phyloP scores from a whole-genome alignment of 164 flowering plant species.

The Piper longum region DNA sequence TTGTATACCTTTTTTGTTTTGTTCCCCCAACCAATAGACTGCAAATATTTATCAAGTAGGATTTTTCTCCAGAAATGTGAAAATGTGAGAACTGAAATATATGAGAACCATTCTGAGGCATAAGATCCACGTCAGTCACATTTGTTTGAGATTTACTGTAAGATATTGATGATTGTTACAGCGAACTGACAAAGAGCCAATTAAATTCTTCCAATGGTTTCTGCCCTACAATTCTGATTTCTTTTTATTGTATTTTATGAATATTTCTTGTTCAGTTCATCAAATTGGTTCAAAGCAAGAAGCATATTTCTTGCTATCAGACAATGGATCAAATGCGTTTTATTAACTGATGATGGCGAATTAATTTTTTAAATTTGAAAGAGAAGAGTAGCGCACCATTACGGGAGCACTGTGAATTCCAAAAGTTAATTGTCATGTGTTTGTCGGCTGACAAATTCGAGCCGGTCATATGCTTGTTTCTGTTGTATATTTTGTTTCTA shows the following conservation, averaged over 20 bases:
- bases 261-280: conserved; percentile 42
- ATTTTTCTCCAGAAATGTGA: not conserved
- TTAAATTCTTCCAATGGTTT: not conserved
- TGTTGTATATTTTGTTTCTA: too few relatives aligned
- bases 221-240: not conserved
- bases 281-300: conserved; percentile 46
- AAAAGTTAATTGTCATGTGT: not conserved
- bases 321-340: not conserved
- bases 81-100: too few relatives aligned
- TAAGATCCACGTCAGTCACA: not conserved
- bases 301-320: conserved; percentile 20
- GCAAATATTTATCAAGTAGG: not conserved
- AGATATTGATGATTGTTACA: not conserved
- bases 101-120: not conserved
- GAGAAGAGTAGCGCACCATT: not conserved
- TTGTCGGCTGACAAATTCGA: too few relatives aligned
- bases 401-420: not conserved
- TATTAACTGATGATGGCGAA: not conserved
- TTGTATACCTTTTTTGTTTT: not conserved
- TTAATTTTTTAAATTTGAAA: too few relatives aligned
- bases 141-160: not conserved
- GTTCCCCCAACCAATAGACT: too few relatives aligned
- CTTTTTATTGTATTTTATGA: not conserved
- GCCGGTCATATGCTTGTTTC: too few relatives aligned
- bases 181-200: not conserved